These are phyloP conservation scores for Aspergillus intermedius DNA, from an alignment of 2,329 filamentous ascomycete genomes.

Conservation along the genomic window DNA sequence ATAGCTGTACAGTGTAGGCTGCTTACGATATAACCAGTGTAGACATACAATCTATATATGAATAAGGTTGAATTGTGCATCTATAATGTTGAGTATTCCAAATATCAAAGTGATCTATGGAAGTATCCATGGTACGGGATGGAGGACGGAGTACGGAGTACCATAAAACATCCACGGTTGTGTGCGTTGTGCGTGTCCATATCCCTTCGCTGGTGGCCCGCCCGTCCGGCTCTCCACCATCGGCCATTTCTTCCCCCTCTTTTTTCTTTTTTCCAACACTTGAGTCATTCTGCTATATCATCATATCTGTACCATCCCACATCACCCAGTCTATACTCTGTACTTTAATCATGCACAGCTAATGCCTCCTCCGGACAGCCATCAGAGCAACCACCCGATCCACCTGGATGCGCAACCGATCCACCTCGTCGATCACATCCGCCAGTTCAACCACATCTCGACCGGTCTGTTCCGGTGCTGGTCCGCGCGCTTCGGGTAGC, in stretches of 20 bases:
- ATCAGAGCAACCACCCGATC: slow-evolving; percentile 26
- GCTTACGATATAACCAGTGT: too few relatives aligned
- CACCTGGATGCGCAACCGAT: slow-evolving; percentile 29
- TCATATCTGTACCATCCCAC: background rate
- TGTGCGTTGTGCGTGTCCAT: slow-evolving; percentile 10
- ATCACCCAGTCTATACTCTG: background rate
- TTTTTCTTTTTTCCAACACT: too few relatives aligned
- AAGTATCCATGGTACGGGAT: background rate
- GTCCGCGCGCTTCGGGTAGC: slow-evolving; percentile 19
- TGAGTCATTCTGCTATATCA: too few relatives aligned
- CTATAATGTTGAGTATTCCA: too few relatives aligned
- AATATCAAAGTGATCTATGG: too few relatives aligned
- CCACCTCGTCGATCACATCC: slow-evolving; percentile 30
- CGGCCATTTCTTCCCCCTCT: too few relatives aligned
- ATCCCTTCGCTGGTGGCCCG: slow-evolving; percentile 3
- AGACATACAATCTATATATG: too few relatives aligned
- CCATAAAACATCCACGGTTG: too few relatives aligned
- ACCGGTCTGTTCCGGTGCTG: slow-evolving; percentile 13
- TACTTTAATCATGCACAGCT: slow-evolving; percentile 1
- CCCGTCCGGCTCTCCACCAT: background rate
- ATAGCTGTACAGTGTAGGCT: too few relatives aligned
- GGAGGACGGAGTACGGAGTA: too few relatives aligned
- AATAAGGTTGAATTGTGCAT: too few relatives aligned
- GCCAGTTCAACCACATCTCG: slow-evolving; percentile 17
- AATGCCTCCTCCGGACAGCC: slow-evolving; percentile 15